Conservation (phyloP, 2,329 filamentous ascomycete species). For the Arthrobotrys entomopaga region DNA sequence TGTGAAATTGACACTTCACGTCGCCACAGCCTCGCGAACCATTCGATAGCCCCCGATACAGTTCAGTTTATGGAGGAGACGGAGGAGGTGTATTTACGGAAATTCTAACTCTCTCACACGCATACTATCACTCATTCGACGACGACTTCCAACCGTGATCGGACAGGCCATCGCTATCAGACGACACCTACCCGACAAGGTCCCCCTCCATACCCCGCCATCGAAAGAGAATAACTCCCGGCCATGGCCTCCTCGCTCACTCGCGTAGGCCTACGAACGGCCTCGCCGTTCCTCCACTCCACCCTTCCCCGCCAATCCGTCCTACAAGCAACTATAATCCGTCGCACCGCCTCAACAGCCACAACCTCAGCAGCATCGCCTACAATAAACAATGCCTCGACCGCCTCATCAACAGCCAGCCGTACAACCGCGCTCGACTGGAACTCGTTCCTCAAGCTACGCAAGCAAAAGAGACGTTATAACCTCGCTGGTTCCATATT, state of each 20-base stretch:
- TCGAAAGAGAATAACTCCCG: background rate
- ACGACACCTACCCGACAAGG: background rate
- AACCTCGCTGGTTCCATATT: conserved; percentile 80
- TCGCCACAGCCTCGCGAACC: background rate
- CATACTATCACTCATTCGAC: background rate
- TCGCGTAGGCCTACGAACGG: conserved; percentile 47
- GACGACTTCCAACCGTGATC: conserved; percentile 4
- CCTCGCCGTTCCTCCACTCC: conserved; percentile 39
- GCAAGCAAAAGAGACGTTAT: conserved; percentile 83
- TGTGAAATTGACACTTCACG: background rate
- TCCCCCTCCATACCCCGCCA: background rate
- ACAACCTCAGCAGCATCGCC: conserved; percentile 10
- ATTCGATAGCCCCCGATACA: background rate
- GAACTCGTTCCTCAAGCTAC: conserved; percentile 92
- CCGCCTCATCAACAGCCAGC: conserved; percentile 13
- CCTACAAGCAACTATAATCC: conserved; percentile 14
- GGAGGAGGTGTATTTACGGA: background rate
- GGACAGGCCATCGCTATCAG: conserved; percentile 21
- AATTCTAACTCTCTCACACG: background rate
- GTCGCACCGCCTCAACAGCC: conserved; percentile 10
- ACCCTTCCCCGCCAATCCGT: conserved; percentile 12
- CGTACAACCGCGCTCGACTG: conserved; percentile 70
- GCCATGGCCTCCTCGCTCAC: conserved; percentile 43
- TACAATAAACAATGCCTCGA: background rate
- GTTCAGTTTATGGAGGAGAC: background rate